Percentiles rank a stretch among this genome's conserved stretches.
These are phyloP conservation scores for Cutaneotrichosporon sp. DNA, from an alignment of 1,284 basidiomycete genomes.

Conservation along the genomic window DNA sequence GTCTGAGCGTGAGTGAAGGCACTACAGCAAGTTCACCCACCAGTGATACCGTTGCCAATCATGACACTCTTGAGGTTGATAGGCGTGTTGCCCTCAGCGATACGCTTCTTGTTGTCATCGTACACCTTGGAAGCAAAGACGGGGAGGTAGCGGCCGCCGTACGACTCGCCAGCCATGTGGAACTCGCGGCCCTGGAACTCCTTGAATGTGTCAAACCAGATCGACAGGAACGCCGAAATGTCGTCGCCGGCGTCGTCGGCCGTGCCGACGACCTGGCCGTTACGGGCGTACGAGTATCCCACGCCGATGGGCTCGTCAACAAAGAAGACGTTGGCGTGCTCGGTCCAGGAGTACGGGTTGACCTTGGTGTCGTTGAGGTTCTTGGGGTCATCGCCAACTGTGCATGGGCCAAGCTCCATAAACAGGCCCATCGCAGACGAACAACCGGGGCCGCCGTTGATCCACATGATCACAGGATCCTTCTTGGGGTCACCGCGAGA, in stretches of 20 bases:
- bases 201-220: constrained; percentile 68
- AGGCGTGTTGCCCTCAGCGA: constrained; percentile 59
- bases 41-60: constrained; percentile 61
- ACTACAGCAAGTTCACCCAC: not conserved
- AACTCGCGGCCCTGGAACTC: constrained; percentile 61
- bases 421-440: constrained; percentile 51
- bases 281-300: constrained; percentile 62
- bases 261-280: constrained; percentile 56
- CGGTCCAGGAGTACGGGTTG: constrained; percentile 51
- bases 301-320: constrained; percentile 56
- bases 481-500: constrained; percentile 61
- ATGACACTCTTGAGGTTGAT: constrained; percentile 74
- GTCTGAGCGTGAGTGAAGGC: not conserved
- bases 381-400: constrained; percentile 38
- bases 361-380: constrained; percentile 44
- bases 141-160: constrained; percentile 66
- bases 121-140: constrained; percentile 72
- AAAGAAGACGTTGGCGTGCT: constrained; percentile 48
- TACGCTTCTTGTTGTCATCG: constrained; percentile 65
- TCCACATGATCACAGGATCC: constrained; percentile 50
- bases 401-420: constrained; percentile 52
- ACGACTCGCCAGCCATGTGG: constrained; percentile 62
- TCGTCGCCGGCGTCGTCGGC: constrained; percentile 69
- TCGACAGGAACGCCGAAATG: constrained; percentile 63
- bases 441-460: constrained; percentile 50